These are phyloP conservation scores for Dorcoceras hygrometricum DNA, from an alignment of 257 asterid genomes.

Conservation along the genomic window DNA sequence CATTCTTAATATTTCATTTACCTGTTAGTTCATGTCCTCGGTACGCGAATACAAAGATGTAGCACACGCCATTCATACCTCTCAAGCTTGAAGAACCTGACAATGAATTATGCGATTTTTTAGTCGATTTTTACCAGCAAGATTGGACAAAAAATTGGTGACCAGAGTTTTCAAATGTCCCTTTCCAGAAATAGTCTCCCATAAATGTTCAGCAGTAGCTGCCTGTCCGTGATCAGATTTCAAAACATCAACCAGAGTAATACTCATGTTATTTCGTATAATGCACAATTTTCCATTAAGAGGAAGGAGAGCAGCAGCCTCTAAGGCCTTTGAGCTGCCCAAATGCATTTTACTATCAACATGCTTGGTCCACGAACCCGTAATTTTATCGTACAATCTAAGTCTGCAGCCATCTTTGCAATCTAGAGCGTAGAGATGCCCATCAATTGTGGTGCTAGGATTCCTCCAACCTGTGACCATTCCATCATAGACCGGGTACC, in stretches of 20 bases:
- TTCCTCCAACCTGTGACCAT: conserved; percentile 46
- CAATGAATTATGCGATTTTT: conserved; percentile 38
- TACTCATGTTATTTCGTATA: conserved; percentile 39
- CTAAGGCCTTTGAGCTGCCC: conserved; percentile 39
- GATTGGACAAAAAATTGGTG: conserved; percentile 38
- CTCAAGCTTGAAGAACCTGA: conserved; percentile 45
- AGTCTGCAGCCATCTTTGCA: conserved; percentile 50
- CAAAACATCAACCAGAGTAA: conserved; percentile 37
- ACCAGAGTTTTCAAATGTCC: conserved; percentile 39
- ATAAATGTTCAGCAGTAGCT: conserved; percentile 30
- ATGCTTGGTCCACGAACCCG: conserved; percentile 37
- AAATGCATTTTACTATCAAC: conserved; percentile 39
- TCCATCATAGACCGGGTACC: conserved; percentile 35
- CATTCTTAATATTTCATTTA: not conserved
- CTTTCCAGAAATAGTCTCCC: conserved; percentile 42
- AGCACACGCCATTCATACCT: not conserved
- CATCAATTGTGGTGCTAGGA: conserved; percentile 34
- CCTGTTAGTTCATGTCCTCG: not conserved
- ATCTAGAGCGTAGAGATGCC: conserved; percentile 32
- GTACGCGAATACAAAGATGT: not conserved
- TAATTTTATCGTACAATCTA: conserved; percentile 32
- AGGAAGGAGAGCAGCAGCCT: conserved; percentile 40
- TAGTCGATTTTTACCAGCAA: conserved; percentile 31
- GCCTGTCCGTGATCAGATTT: conserved; percentile 26
- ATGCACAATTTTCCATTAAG: conserved; percentile 43